Percentiles rank a stretch among this genome's conserved stretches.
Conservation (phyloP, 2,329 filamentous ascomycete species). For the Beauveria bassiana region DNA sequence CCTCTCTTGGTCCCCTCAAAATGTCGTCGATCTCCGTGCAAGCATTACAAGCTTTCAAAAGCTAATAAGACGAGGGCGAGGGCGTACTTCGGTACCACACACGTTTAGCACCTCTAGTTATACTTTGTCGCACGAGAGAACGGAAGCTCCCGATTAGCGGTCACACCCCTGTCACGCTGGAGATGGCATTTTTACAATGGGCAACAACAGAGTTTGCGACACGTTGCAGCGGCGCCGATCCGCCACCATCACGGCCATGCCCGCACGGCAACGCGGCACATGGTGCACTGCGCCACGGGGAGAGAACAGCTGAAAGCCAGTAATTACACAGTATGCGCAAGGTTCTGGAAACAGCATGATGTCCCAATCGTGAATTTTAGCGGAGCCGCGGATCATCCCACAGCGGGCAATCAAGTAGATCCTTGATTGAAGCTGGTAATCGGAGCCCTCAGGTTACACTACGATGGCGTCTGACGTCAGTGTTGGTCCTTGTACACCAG, state of each 20-base stretch:
- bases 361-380: not conserved
- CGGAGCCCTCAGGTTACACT: not conserved
- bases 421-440: not conserved
- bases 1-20: not conserved
- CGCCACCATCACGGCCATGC: not conserved
- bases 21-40: not conserved
- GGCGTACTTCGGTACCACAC: not conserved
- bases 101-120: not conserved
- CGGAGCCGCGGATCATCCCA: not conserved
- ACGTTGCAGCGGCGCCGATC: not conserved
- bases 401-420: not conserved
- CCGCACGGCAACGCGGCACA: conserved; percentile 6
- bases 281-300: not conserved
- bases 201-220: not conserved
- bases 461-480: not conserved
- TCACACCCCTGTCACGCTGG: not conserved
- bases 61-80: not conserved
- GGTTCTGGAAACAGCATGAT: not conserved
- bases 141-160: not conserved
- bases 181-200: not conserved
- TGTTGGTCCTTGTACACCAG: not conserved
- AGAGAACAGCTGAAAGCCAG: not conserved
- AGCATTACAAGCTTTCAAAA: too few species aligned
- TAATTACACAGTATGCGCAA: not conserved
- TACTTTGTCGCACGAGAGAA: not conserved